These are phyloP conservation scores for Smallanthus sonchifolius DNA, from an alignment of 129 eudicot genomes.

Conservation along the genomic window DNA sequence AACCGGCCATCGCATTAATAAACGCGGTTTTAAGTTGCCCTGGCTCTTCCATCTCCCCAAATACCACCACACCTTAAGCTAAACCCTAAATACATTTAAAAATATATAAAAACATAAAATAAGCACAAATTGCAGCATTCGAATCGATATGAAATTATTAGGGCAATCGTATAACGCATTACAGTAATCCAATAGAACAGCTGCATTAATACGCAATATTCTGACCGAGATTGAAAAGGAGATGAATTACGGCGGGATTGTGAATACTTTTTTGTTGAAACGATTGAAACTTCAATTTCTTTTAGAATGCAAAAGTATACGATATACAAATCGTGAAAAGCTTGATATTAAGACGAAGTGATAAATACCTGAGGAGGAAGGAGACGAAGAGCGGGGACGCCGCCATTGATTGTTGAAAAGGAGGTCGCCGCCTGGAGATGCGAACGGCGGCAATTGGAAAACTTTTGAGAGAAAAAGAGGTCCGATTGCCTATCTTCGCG, in stretches of 20 bases:
- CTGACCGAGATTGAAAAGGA: background rate
- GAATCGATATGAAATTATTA: background rate
- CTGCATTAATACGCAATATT: constrained; percentile 12
- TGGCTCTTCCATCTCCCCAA: constrained; percentile 72
- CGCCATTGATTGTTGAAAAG: constrained; percentile 15
- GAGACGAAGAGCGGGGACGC: constrained; percentile 34
- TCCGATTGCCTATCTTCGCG: constrained; percentile 8
- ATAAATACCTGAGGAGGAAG: constrained; percentile 25
- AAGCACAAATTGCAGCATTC: constrained; percentile 5
- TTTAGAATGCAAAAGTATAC: background rate
- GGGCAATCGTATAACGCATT: constrained; percentile 1
- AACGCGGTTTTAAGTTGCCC: constrained; percentile 75
- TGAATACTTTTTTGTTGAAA: background rate
- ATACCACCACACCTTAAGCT: constrained; percentile 24
- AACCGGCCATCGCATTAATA: constrained; percentile 80
- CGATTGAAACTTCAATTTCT: background rate
- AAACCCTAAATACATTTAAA: constrained; percentile 25
- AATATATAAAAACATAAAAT: too few species aligned
- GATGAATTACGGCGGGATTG: background rate
- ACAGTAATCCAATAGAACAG: background rate
- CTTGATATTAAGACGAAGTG: background rate
- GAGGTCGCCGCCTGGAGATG: constrained; percentile 29
- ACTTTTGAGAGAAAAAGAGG: constrained; percentile 1
- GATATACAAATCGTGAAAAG: background rate
- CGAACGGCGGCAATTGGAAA: constrained; percentile 33